phyloP scores from a whole-genome alignment of 176 grass and related monocot genomes.

The Alopecurus myosuroides region DNA sequence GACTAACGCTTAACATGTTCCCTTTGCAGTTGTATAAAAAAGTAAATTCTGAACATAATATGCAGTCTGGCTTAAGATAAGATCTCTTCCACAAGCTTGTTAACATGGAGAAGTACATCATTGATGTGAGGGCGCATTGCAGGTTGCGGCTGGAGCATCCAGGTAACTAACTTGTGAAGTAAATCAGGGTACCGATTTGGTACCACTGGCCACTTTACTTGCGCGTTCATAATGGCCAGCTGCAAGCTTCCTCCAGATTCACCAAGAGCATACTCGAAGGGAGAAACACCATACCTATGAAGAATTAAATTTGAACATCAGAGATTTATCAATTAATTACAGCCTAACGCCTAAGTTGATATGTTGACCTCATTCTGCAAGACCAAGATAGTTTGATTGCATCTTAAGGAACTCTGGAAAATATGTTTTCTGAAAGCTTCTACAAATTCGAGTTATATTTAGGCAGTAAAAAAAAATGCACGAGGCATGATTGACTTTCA shows the following conservation, averaged over 20 bases:
- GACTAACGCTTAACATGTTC: neutral
- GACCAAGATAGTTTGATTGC: neutral
- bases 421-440: neutral
- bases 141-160: conserved; percentile 87
- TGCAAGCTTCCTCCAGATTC: conserved; percentile 95
- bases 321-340: neutral
- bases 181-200: conserved; percentile 65
- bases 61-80: conserved; percentile 23
- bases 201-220: conserved; percentile 78
- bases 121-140: conserved; percentile 68
- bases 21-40: conserved; percentile 12
- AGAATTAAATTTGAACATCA: conserved; percentile 13
- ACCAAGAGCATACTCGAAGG: conserved; percentile 75
- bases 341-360: neutral
- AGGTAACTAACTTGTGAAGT: conserved; percentile 73
- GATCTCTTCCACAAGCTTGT: conserved; percentile 81
- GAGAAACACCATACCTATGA: conserved; percentile 78
- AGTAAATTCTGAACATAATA: neutral
- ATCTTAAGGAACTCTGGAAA: neutral
- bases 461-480: neutral
- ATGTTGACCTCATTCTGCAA: neutral
- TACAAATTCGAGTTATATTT: neutral
- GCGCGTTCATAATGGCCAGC: conserved; percentile 73
- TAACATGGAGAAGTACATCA: conserved; percentile 79
- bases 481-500: neutral